These are phyloP conservation scores for Streptanthus diversifolius DNA, from an alignment of 345 rosid species.

Conservation along the genomic window DNA sequence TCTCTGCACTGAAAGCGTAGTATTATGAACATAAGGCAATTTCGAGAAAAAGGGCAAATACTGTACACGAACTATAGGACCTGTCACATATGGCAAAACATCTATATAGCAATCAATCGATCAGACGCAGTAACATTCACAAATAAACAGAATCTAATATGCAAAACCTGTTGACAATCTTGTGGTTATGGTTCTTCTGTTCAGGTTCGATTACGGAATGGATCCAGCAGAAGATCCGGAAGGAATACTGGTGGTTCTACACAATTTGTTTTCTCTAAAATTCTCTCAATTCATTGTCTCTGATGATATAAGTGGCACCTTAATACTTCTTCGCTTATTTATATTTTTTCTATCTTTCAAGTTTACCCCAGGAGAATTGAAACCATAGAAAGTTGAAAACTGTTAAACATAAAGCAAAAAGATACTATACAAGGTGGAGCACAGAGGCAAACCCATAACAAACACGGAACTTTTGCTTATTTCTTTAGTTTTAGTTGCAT, in stretches of 20 bases:
- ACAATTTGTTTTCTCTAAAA: neutral
- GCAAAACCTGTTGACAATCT: neutral
- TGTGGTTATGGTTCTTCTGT: neutral
- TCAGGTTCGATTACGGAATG: neutral
- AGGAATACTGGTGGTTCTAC: neutral
- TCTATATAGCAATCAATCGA: neutral
- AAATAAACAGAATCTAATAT: no score
- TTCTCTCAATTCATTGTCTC: neutral
- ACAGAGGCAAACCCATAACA: neutral
- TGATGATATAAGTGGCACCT: neutral
- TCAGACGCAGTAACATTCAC: no score
- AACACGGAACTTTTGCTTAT: neutral
- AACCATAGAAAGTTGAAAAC: neutral
- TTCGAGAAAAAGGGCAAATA: neutral
- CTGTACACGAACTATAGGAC: no score
- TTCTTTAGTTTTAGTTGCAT: neutral
- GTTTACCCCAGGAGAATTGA: neutral
- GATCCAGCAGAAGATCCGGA: neutral
- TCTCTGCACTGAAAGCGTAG: no score
- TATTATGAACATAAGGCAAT: neutral
- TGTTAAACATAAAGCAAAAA: neutral
- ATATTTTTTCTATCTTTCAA: neutral
- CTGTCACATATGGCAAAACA: no score
- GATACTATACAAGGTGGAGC: conserved; percentile 6
- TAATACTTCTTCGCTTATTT: neutral